A percentile compares a stretch with the other conserved stretches of the same genome.
Conservation (phyloP, 2,329 filamentous ascomycete species). For the Xylariaceae sp. region DNA sequence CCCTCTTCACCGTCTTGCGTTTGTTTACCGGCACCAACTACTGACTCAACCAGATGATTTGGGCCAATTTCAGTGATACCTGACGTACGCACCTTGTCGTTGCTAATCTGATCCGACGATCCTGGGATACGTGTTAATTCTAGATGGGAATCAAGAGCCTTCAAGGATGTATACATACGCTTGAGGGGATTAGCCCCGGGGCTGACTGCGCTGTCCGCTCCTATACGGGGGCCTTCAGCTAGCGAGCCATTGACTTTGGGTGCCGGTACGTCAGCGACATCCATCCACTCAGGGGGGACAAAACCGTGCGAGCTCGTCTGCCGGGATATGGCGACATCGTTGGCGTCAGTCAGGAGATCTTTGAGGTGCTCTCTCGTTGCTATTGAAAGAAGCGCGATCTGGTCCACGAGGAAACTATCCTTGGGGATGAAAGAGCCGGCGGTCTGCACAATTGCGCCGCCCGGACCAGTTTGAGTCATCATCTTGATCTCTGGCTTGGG, state of each 20-base stretch:
- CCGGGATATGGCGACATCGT: conserved; percentile 64
- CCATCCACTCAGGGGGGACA: conserved; percentile 71
- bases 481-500: conserved; percentile 51
- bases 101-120: conserved; percentile 36
- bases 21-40: conserved; percentile 60
- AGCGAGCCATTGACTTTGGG: conserved; percentile 24
- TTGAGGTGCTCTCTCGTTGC: conserved; percentile 77
- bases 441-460: conserved; percentile 58
- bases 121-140: conserved; percentile 37
- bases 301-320: conserved; percentile 76
- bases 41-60: conserved; percentile 44
- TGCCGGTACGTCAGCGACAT: conserved; percentile 58
- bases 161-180: conserved; percentile 43
- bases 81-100: conserved; percentile 40
- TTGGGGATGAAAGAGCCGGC: conserved; percentile 69
- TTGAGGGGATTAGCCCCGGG: conserved; percentile 55
- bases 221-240: conserved; percentile 27
- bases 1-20: conserved; percentile 72
- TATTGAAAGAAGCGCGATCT: conserved; percentile 77
- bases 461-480: conserved; percentile 53
- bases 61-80: conserved; percentile 47
- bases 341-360: conserved; percentile 72
- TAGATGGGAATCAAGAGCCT: conserved; percentile 12
- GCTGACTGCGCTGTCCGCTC: conserved; percentile 44
- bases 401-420: conserved; percentile 73